Conservation (phyloP, 495 filamentous ascomycete species). For the Gamarada debralockiae region DNA sequence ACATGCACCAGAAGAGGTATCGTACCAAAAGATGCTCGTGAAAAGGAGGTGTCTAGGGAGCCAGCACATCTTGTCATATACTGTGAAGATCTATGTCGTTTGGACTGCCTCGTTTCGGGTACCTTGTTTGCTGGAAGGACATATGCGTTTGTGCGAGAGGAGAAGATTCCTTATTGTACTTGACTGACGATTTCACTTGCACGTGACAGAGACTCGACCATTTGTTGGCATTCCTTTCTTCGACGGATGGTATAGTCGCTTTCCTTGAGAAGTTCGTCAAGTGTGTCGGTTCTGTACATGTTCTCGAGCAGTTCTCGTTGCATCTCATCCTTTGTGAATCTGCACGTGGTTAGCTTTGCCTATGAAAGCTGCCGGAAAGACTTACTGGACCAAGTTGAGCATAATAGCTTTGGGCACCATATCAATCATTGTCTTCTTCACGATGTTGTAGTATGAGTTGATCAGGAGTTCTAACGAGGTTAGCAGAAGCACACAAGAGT, state of each 20-base stretch:
- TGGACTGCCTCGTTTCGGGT: conserved; percentile 2
- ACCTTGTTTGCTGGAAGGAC: neutral
- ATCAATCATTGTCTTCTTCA: conserved; percentile 97
- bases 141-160: conserved; percentile 1
- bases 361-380: neutral
- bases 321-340: conserved; percentile 97
- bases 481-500: conserved; percentile 21
- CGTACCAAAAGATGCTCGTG: conserved; percentile 17
- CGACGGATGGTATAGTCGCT: conserved; percentile 93
- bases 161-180: conserved; percentile 61
- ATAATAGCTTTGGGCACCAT: conserved; percentile 99
- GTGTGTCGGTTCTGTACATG: conserved; percentile 86
- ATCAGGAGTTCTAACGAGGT: conserved; percentile 76
- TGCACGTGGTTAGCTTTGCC: conserved; percentile 30
- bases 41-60: conserved; percentile 16
- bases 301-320: conserved; percentile 96
- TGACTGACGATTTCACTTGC: conserved; percentile 97
- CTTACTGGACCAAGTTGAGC: conserved; percentile 89
- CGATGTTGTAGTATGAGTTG: conserved; percentile 96
- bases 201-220: conserved; percentile 87
- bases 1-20: conserved; percentile 21
- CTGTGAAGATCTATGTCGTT: conserved; percentile 17
- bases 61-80: conserved; percentile 10
- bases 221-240: conserved; percentile 97
- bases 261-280: conserved; percentile 95